These are phyloP conservation scores for Santalum album DNA, from an alignment of 164 flowering plant genomes.

Conservation along the genomic window DNA sequence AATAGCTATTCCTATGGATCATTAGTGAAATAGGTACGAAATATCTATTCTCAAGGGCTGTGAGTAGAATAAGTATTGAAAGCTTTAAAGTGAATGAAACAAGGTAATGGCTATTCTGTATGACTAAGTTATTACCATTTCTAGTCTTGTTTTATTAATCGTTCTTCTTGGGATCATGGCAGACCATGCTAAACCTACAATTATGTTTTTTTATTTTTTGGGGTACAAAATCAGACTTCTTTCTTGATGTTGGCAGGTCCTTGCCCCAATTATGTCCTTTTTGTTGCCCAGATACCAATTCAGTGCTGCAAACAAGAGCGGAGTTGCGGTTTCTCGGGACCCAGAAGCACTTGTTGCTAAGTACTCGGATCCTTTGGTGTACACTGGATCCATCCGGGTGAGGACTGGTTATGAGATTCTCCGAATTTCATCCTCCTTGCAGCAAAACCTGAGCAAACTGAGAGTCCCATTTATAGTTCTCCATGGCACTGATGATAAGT, in stretches of 20 bases:
- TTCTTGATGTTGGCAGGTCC: conserved; percentile 31
- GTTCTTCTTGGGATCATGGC: too few relatives aligned
- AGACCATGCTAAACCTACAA: too few relatives aligned
- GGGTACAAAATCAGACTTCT: too few relatives aligned
- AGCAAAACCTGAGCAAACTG: conserved; percentile 38
- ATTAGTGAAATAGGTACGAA: too few relatives aligned
- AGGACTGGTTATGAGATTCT: conserved; percentile 81
- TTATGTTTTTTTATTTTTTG: too few relatives aligned
- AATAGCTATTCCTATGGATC: too few relatives aligned
- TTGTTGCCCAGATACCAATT: conserved; percentile 60
- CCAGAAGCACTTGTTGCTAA: conserved; percentile 69
- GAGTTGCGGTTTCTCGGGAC: conserved; percentile 59
- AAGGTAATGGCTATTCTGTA: too few relatives aligned
- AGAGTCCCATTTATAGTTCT: conserved; percentile 67
- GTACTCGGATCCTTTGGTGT: conserved; percentile 86
- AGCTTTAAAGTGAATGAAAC: too few relatives aligned
- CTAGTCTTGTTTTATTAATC: too few relatives aligned
- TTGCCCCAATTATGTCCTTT: conserved; percentile 71
- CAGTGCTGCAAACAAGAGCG: conserved; percentile 59
- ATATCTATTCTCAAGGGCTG: too few relatives aligned
- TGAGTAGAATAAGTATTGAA: too few relatives aligned
- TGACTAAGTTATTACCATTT: too few relatives aligned
- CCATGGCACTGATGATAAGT: conserved; percentile 74
- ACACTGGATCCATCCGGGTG: conserved; percentile 69
- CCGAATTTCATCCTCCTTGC: conserved; percentile 49